Percentiles rank a stretch among this genome's conserved stretches.
phyloP scores from a whole-genome alignment of 345 rosid genomes.

The Zanthoxylum bungeanum region DNA sequence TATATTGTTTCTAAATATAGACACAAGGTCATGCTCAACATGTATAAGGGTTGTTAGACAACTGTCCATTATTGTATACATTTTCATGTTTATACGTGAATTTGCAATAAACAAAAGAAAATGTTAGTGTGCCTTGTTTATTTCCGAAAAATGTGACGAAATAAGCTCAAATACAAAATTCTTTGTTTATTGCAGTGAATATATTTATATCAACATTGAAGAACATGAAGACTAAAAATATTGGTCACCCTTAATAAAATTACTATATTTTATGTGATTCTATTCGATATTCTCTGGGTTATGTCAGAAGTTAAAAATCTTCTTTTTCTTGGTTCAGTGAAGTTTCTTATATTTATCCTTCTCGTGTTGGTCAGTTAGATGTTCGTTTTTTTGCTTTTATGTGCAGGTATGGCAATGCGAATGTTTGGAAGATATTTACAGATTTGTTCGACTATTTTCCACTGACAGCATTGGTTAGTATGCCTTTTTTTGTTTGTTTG shows the following conservation, averaged over 20 bases:
- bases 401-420: conserved; percentile 93
- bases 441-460: conserved; percentile 97
- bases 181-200: not conserved
- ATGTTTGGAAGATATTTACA: conserved; percentile 88
- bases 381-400: conserved; percentile 5
- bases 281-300: no score
- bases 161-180: not conserved
- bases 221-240: not conserved
- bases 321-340: not conserved
- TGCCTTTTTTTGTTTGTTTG: not conserved
- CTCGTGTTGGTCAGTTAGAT: not conserved
- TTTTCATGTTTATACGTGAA: not conserved
- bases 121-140: not conserved
- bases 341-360: not conserved
- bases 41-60: not conserved
- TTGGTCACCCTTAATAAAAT: not conserved
- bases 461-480: conserved; percentile 92
- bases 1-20: no score
- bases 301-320: not conserved
- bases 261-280: no score
- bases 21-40: no score
- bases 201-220: not conserved
- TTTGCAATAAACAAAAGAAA: not conserved
- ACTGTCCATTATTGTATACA: not conserved
- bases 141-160: not conserved